Base-by-base conservation (phyloP, 495 filamentous ascomycete species). In the Achaetomiella virescens region DNA sequence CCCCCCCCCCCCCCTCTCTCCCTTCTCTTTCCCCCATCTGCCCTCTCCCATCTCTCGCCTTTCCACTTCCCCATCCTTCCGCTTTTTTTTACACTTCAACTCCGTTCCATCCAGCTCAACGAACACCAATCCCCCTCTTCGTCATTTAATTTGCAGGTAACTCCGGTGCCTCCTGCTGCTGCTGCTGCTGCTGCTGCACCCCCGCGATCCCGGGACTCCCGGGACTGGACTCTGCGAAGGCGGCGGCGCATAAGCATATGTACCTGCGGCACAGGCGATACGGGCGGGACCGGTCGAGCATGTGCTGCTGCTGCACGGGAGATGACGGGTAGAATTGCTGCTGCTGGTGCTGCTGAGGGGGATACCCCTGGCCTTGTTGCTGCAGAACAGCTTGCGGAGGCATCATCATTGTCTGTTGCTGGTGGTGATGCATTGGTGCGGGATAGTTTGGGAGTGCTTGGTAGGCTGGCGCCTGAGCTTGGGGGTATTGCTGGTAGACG, bases 361-460 rank as follows among this genome's bases (percentile, higher is more conserved):
- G 36, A n/a, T 14, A 38, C 17, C 29, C 29, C 6, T 48, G 47
- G 9, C 27, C 27, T 31, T 31, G 27, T 31, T 31, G 27, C 27
- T 31, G 27, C 9, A 5, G 27, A n/a, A n/a, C 27, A 5, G 27
- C 27, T 31, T 4, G 27, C 5, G 27, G 4, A 9, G 27, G 27
- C 9, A 31, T 4, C 21, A 35, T n/a, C 27, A 21, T 20, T 15
- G 22, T 14, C 5, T n/a, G 27, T 22, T 57, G 58, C 21, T 46
- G 54, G 59, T 56, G 55, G 29, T 42, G 52, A 1, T 55, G 42
- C 9, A 33, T 40, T 65, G 67, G 44, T 59, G 52, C 24, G 61
- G 63, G 0, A 9, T 27, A 29, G 20, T 21, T 21, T 14, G 49
- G 46, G 17, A 37, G 21, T n/a, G 59, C 18, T 29, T 59, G 53